A percentile compares a stretch with the other conserved stretches of the same genome.
Evolutionary conservation across 805 yeast species (phyloP).

Genomic region (Myxozyma neotropica): DNA sequence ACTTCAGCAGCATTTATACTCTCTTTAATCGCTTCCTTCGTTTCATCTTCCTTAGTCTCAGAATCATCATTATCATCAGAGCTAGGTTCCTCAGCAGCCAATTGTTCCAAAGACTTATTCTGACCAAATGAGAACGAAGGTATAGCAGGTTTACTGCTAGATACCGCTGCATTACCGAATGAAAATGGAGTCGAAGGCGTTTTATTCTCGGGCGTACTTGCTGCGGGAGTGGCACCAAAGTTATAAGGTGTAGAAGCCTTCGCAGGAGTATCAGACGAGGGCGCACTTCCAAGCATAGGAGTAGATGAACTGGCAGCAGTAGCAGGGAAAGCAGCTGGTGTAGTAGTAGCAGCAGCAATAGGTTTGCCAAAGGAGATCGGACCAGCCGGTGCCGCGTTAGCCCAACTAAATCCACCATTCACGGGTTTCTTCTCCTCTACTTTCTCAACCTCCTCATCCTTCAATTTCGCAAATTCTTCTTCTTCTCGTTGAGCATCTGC

Average conservation of each 20-base stretch:
- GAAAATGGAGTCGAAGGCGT: background rate
- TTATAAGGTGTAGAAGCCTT: background rate
- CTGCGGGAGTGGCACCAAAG: background rate
- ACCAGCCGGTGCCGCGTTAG: constrained; percentile 11
- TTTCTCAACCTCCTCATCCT: constrained; percentile 11
- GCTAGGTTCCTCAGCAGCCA: constrained; percentile 9
- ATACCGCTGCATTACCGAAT: background rate
- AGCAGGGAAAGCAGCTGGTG: background rate
- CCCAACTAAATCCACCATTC: constrained; percentile 16
- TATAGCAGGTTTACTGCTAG: background rate
- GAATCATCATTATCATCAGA: background rate
- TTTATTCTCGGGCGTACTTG: background rate
- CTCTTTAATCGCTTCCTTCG: background rate
- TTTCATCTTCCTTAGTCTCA: background rate
- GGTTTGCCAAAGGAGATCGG: constrained; percentile 8
- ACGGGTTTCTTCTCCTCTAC: constrained; percentile 7
- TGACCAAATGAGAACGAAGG: background rate
- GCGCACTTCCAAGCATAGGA: too few relatives aligned
- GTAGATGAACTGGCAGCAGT: too few relatives aligned
- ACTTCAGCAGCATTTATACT: too few relatives aligned
- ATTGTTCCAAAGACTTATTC: constrained; percentile 1
- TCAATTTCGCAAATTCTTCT: constrained; percentile 20
- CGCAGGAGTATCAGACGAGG: background rate
- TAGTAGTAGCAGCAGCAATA: background rate
- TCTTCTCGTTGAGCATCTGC: constrained; percentile 15